These are phyloP conservation scores for Pleurotus tuber-regium DNA, from an alignment of 768 basidiomycete genomes.

Conservation along the genomic window DNA sequence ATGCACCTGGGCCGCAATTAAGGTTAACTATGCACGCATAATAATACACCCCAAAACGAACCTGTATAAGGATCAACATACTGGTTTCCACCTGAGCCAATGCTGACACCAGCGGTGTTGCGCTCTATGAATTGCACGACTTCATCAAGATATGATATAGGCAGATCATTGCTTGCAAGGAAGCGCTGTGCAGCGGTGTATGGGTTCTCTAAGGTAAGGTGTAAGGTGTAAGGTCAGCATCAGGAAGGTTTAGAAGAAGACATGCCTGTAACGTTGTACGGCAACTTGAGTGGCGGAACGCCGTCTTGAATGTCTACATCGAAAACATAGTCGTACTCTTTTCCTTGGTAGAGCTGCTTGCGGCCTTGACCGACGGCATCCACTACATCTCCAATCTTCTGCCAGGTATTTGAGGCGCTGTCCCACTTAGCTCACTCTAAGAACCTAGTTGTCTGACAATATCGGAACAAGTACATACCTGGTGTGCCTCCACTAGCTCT, in stretches of 20 bases:
- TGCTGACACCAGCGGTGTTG: slow-evolving; percentile 75
- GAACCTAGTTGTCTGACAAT: background rate
- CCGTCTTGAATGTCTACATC: slow-evolving; percentile 96
- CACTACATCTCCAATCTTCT: slow-evolving; percentile 94
- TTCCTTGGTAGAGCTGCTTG: slow-evolving; percentile 89
- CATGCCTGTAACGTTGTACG: slow-evolving; percentile 85
- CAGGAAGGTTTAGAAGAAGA: slow-evolving; percentile 7
- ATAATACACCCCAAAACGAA: background rate
- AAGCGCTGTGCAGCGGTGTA: slow-evolving; percentile 89
- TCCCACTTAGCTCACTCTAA: slow-evolving; percentile 68
- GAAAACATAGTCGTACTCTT: slow-evolving; percentile 99
- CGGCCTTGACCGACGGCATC: slow-evolving; percentile 90
- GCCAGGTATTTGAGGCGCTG: slow-evolving; percentile 62
- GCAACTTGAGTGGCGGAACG: slow-evolving; percentile 87
- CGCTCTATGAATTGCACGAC: slow-evolving; percentile 93
- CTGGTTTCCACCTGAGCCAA: slow-evolving; percentile 57
- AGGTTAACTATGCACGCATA: slow-evolving; percentile 20
- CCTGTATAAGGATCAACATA: slow-evolving; percentile 93
- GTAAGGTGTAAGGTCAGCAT: slow-evolving; percentile 1
- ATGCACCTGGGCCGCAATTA: slow-evolving; percentile 7
- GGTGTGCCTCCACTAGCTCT: slow-evolving; percentile 84
- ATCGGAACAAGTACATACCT: slow-evolving; percentile 45
- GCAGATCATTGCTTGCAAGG: slow-evolving; percentile 79
- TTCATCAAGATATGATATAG: slow-evolving; percentile 80
- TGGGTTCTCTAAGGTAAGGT: slow-evolving; percentile 76